Evolutionary conservation across 345 rosid genomes (phyloP), one percentile per base, ranked within the genome.

Genomic region (Geranium brycei): DNA sequence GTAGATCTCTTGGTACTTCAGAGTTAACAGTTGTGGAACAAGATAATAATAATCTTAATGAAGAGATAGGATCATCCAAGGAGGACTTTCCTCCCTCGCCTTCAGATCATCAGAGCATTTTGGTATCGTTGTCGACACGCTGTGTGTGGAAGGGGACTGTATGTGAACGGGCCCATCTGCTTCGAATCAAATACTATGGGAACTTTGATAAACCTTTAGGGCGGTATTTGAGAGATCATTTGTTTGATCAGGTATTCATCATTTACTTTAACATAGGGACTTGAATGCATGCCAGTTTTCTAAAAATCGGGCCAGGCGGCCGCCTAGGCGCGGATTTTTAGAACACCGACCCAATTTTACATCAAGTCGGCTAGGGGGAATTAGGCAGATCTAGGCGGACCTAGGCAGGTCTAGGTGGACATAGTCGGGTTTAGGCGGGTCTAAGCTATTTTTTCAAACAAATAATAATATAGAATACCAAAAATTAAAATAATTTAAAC

Each of bases 141-240:
- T 90, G 96, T 68, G 95, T 90, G 60, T 80, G 91, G 92, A 88
- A 93, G 69, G 97, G 97, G 62, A 86, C 92, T 64, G 91, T 90
- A 32, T 93, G 97, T 78, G 91, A 88, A 73, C 75, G 79, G 76
- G 80, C 99, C 59, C 96, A 90, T 76, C 84, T 93, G 58, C 76
- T 86, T 51, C 88, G 99, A 66, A 90, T 93, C 64, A 93, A 90
- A 78, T 93, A 93, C 76, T 93, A 90, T 72, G 97, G 95, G 68
- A 85, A 78, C 81, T 90, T 79, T 81, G 99, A 93, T 73, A 90
- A 82, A 76, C 99, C 97, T 63, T 74, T 93, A 76, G 99, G 99
- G 51, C 79, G 99, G 62, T 93, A 79, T 76, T 69, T 93, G 67
- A 80, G 85, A 57, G 97, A 90, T 78, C 81, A 93, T 72, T 82